Conservation (phyloP, 1,284 basidiomycete genomes). For the Ustilago loliicola region DNA sequence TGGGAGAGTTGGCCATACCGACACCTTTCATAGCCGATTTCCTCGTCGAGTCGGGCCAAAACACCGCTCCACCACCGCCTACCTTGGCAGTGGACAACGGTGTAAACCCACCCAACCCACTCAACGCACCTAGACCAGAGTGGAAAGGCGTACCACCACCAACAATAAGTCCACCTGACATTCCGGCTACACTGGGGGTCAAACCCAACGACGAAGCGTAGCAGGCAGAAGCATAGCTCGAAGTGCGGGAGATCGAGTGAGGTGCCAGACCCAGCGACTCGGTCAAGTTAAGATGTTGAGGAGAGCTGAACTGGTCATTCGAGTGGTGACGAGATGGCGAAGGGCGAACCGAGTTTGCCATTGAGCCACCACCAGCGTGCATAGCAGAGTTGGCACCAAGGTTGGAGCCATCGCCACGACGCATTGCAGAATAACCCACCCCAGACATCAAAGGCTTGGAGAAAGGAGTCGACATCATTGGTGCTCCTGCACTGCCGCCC, state of each 20-base stretch:
- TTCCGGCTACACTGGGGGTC: conserved; percentile 55
- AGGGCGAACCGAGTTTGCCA: conserved; percentile 27
- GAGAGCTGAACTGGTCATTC: conserved; percentile 64
- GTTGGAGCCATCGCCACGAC: conserved; percentile 20
- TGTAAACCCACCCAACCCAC: conserved; percentile 44
- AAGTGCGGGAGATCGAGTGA: conserved; percentile 58
- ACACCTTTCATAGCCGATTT: conserved; percentile 17
- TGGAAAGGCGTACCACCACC: conserved; percentile 34
- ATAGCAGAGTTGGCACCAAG: conserved; percentile 2
- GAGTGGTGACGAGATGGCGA: conserved; percentile 36
- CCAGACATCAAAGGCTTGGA: conserved; percentile 36
- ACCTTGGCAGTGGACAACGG: conserved; percentile 29
- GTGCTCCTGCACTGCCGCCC: conserved; percentile 17
- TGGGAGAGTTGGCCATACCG: too few species aligned
- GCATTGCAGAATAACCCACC: conserved; percentile 32
- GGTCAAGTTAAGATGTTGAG: conserved; percentile 66
- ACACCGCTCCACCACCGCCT: conserved; percentile 10
- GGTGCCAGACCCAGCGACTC: conserved; percentile 64
- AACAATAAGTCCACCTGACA: conserved; percentile 38
- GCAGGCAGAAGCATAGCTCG: conserved; percentile 32
- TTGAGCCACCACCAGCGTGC: conserved; percentile 4
- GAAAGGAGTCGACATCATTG: conserved; percentile 47
- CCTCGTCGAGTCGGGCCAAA: conserved; percentile 39
- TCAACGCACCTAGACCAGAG: conserved; percentile 33
- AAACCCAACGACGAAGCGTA: conserved; percentile 56